These are phyloP conservation scores for Pseudocercospora eumusae DNA, from an alignment of 2,329 filamentous ascomycete species.

Conservation along the genomic window DNA sequence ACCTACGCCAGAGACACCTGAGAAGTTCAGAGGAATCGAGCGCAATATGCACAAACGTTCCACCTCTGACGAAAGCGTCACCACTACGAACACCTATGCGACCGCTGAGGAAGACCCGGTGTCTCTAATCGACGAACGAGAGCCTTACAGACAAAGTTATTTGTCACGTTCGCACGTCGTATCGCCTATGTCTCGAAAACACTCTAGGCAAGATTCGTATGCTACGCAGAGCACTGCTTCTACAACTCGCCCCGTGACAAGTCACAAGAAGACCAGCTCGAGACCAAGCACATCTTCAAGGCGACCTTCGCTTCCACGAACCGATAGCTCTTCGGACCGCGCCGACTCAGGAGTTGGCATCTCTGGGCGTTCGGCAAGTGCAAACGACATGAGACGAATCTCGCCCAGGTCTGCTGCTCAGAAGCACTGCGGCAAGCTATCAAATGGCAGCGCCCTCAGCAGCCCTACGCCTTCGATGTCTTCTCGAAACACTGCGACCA, in stretches of 20 bases:
- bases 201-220: conserved; percentile 17
- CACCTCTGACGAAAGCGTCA: conserved; percentile 61
- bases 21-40: conserved; percentile 39
- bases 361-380: conserved; percentile 31
- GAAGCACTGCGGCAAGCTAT: conserved; percentile 15
- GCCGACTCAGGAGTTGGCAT: conserved; percentile 39
- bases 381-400: conserved; percentile 31
- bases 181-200: conserved; percentile 15
- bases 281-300: conserved; percentile 10
- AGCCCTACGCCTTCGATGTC: conserved; percentile 19
- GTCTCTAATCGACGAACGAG: conserved; percentile 14
- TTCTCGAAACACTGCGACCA: conserved; percentile 29
- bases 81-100: conserved; percentile 63
- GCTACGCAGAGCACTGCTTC: conserved; percentile 10
- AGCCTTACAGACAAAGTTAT: conserved; percentile 9
- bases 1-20: conserved; percentile 38
- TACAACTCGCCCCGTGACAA: conserved; percentile 8
- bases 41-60: conserved; percentile 48
- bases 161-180: conserved; percentile 12
- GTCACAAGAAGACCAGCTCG: conserved; percentile 1
- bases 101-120: conserved; percentile 52
- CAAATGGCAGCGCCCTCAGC: conserved; percentile 16
- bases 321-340: conserved; percentile 33
- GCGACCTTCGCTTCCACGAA: conserved; percentile 15
- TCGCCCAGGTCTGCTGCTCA: conserved; percentile 19